These are phyloP conservation scores for Agastache rugosa DNA, from an alignment of 257 asterid genomes.

Conservation along the genomic window DNA sequence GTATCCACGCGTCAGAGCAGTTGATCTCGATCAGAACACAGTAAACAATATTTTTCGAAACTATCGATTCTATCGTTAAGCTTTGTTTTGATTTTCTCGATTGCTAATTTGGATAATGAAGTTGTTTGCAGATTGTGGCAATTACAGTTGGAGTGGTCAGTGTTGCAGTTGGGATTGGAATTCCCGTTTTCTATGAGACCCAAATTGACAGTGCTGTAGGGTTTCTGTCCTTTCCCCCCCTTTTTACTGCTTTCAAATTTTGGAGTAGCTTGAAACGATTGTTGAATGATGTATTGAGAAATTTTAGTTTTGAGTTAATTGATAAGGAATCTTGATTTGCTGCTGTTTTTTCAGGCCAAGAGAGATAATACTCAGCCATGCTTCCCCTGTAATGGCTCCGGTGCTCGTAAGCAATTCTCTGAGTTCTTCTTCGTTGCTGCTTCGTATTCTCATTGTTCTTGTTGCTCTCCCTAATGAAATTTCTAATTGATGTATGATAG, in stretches of 20 bases:
- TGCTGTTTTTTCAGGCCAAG: conserved; percentile 62
- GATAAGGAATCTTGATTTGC: not conserved
- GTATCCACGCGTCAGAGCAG: conserved; percentile 77
- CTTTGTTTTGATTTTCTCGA: not conserved
- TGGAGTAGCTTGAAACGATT: not conserved
- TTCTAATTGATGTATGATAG: not conserved
- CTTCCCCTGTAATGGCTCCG: conserved; percentile 91
- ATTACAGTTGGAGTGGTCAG: conserved; percentile 84
- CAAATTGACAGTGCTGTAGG: conserved; percentile 90
- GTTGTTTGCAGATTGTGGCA: conserved; percentile 66
- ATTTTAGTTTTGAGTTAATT: not conserved
- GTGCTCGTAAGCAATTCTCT: conserved; percentile 78
- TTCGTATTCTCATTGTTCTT: not conserved
- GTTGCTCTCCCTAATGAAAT: not conserved
- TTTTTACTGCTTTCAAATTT: not conserved
- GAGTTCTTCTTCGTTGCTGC: conserved; percentile 1
- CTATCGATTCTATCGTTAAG: not conserved
- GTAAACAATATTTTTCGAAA: conserved; percentile 31
- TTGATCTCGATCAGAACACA: conserved; percentile 92
- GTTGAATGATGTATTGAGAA: not conserved
- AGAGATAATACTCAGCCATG: conserved; percentile 93
- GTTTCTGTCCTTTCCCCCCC: not conserved
- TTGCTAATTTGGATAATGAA: conserved; percentile 17
- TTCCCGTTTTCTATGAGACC: conserved; percentile 88
- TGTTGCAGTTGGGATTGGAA: conserved; percentile 87